Evolutionary conservation across 768 basidiomycete genomes (phyloP), one percentile per base, ranked within the genome.

Genomic region (Lactarius sp.): DNA sequence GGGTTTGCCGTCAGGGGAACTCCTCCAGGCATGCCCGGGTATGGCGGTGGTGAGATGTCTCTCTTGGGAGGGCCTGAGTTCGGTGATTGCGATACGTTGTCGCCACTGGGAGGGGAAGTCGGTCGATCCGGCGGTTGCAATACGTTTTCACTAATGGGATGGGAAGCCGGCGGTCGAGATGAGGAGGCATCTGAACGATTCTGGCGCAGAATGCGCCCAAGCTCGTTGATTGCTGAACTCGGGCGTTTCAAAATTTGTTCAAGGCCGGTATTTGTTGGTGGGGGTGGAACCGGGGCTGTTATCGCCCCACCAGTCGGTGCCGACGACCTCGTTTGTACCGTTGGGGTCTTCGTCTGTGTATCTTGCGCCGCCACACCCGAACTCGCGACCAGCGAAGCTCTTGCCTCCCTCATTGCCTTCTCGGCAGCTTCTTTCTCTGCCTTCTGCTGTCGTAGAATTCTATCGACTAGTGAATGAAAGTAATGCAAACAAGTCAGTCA

Each of bases 391-490:
- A 68, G 31, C 27, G 58, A 33, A n/a, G 51, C 54, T 34, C 50
- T 75, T 59, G 74, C 71, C 68, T 76, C 71, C 66, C 77, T 75
- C 12, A 75, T 75, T 14, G 75, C 77, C 60, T 79, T 78, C 69
- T 87, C 82, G 0, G 82, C 78, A 12, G 82, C 80, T 61, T 82
- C 77, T 20, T 81, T 77, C 51, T 91, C 85, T 14, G 85, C 85
- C 70, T 83, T 82, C 70, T 96, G 92, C 66, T 91, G 88, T 61
- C 87, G 86, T 61, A 98, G 77, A 62, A 98, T 96, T 39, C 94
- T 83, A 70, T 97, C 95, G 58, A 98, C 95, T 92, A 60, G 27
- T 34, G 56, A 5, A 6, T 27, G 53, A 20, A 46, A 42, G 69
- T 76, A 27, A 27, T 27, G 27, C 63, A 27, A 73, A 70, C 59